A percentile compares a stretch with the other conserved stretches of the same genome.
phyloP scores from a whole-genome alignment of 2,329 filamentous ascomycete species.

The Nigrospora osmanthi region DNA sequence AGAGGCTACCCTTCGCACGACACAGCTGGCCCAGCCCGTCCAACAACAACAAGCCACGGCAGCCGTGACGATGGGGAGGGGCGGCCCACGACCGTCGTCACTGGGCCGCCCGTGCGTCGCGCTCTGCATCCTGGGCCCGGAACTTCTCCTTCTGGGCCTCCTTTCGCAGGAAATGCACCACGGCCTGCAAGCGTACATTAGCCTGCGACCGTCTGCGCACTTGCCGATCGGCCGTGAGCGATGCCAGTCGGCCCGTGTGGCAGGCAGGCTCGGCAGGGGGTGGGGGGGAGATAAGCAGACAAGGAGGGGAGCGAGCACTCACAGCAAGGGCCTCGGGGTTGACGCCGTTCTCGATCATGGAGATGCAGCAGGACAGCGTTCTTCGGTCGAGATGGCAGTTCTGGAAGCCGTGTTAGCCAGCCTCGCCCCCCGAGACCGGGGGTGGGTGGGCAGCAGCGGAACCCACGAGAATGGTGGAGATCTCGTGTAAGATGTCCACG shows the following conservation, averaged over 20 bases:
- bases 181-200: conserved; percentile 35
- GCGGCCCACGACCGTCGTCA: no score
- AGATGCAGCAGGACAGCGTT: conserved; percentile 89
- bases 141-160: conserved; percentile 44
- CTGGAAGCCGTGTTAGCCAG: conserved; percentile 33
- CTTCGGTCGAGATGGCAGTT: conserved; percentile 90
- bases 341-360: conserved; percentile 93
- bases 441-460: neutral
- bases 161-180: conserved; percentile 51
- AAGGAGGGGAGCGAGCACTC: conserved; percentile 27
- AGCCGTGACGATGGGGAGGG: no score
- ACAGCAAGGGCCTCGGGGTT: conserved; percentile 94
- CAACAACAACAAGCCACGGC: no score
- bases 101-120: neutral
- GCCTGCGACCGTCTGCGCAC: neutral
- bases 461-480: conserved; percentile 79
- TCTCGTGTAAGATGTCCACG: conserved; percentile 76
- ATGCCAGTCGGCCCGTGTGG: no score
- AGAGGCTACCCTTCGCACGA: no score
- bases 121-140: conserved; percentile 13
- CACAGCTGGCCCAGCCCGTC: no score
- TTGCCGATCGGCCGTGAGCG: no score
- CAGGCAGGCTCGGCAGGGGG: no score
- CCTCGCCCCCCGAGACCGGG: neutral
- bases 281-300: neutral